A percentile compares a stretch with the other conserved stretches of the same genome.
phyloP scores from a whole-genome alignment of 2,329 filamentous ascomycete genomes.

The Colletotrichum magnum region DNA sequence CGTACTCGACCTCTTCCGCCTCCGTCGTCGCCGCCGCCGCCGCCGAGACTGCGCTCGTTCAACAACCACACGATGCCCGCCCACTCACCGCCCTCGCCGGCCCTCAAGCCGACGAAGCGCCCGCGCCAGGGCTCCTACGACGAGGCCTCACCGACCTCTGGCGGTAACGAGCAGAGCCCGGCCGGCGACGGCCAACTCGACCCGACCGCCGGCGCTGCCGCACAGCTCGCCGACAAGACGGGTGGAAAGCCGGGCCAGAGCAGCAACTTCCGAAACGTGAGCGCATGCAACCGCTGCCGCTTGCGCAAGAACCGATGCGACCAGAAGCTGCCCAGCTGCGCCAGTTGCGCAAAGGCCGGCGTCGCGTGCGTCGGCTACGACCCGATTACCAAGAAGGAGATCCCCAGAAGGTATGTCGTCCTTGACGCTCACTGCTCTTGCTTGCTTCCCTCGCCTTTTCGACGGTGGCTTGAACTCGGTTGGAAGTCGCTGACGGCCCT shows the following conservation, averaged over 20 bases:
- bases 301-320: conserved; percentile 96
- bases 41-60: neutral
- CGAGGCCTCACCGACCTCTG: conserved; percentile 50
- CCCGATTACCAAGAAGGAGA: conserved; percentile 95
- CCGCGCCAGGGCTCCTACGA: conserved; percentile 67
- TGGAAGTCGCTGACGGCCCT: conserved; percentile 24
- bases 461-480: neutral
- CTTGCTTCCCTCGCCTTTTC: conserved; percentile 11
- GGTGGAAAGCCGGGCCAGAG: conserved; percentile 67
- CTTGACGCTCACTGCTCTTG: neutral
- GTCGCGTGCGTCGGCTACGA: conserved; percentile 96
- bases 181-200: conserved; percentile 46
- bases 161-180: conserved; percentile 55
- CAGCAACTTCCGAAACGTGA: conserved; percentile 86
- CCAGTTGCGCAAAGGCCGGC: conserved; percentile 91
- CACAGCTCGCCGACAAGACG: conserved; percentile 46
- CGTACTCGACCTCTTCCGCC: neutral
- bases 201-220: conserved; percentile 44
- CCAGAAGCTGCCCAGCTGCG: conserved; percentile 90
- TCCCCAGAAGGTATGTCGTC: conserved; percentile 83
- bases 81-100: conserved; percentile 64
- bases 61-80: conserved; percentile 56
- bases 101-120: conserved; percentile 69
- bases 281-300: conserved; percentile 93
- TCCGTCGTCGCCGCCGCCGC: conserved; percentile 1